Evolutionary conservation across 139 green algal species (phyloP), one percentile per base, ranked within the genome.

Genomic region (Volvox reticuliferus): DNA sequence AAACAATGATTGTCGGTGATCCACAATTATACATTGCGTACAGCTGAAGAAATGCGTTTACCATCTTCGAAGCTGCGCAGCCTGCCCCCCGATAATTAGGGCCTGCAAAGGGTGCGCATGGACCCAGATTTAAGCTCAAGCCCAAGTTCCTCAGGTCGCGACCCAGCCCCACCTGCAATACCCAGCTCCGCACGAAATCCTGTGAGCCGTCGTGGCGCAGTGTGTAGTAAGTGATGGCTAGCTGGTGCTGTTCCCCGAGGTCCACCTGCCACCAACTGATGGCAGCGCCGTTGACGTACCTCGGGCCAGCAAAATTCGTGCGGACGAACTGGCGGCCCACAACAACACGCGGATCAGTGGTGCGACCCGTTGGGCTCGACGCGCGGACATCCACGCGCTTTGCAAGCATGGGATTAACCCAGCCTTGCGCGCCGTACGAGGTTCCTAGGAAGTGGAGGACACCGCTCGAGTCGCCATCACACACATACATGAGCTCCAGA

Each of bases 161-260:
- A 73, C 65, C 65, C 65, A 73, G 44, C 44, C 65, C 65, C 63
- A 96, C 96, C 94, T 98, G 96, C 93, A 99, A 92, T 67, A 93
- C 92, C 97, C 97, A 99, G 92, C 79, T 92, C 26, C 97, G 93
- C 26, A 93, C 89, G 79, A 95, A 99, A 84, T 97, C 96, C 18
- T 76, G 55, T 2, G 95, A 98, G 67, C 91, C 96, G 91, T 99
- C 97, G 71, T 97, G 94, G 0, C 97, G 93, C 68, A 99, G 89
- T 12, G 96, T 97, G 96, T 99, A 99, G 93, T 97, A 96, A 79
- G 96, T 99, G 93, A 93, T 94, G 35, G 93, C 77, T 26, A 99
- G 95, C 18, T 77, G 80, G 92, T 96, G 94, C 33, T 37, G 21
- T 2, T 94, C 63, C 12, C 96, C 96, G 86, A 99, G 93, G 93